phyloP scores from a whole-genome alignment of 2,329 filamentous ascomycete genomes.

The Fusarium pseudocircinatum region DNA sequence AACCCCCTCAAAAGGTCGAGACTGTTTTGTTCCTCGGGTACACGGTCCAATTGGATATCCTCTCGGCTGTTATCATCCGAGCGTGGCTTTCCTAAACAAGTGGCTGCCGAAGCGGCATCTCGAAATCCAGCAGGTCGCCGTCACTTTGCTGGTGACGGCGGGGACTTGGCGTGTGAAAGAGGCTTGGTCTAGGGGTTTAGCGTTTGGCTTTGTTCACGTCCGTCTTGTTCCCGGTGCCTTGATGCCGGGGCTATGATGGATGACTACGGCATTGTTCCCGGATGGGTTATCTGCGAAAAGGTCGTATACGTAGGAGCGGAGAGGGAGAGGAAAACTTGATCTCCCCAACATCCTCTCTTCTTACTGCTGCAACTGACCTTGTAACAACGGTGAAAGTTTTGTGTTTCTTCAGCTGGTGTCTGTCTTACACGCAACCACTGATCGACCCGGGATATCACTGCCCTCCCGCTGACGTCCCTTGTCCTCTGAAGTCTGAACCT shows the following conservation, averaged over 20 bases:
- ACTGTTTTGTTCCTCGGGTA: neutral
- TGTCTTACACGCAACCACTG: neutral
- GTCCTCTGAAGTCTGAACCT: neutral
- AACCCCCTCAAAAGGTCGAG: neutral
- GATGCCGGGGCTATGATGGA: neutral
- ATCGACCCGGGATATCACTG: neutral
- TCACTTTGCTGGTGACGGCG: neutral
- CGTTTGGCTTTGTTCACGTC: conserved; percentile 20
- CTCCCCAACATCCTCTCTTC: neutral
- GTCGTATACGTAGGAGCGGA: neutral
- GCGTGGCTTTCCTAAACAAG: conserved; percentile 9
- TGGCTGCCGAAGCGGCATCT: conserved; percentile 17
- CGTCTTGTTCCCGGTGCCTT: conserved; percentile 38
- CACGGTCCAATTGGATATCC: neutral
- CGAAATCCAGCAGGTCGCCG: neutral
- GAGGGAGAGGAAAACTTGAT: neutral
- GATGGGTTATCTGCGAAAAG: neutral
- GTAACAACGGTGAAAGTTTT: neutral
- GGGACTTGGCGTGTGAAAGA: neutral
- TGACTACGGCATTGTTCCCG: conserved; percentile 7
- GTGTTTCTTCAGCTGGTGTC: neutral
- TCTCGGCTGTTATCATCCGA: conserved; percentile 14
- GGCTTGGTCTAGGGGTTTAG: conserved; percentile 26
- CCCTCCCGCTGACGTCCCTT: neutral
- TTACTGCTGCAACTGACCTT: neutral